A percentile compares a stretch with the other conserved stretches of the same genome.
Conservation (phyloP, 352 stramenopile species). For the Salisapilia sapeloensis region DNA sequence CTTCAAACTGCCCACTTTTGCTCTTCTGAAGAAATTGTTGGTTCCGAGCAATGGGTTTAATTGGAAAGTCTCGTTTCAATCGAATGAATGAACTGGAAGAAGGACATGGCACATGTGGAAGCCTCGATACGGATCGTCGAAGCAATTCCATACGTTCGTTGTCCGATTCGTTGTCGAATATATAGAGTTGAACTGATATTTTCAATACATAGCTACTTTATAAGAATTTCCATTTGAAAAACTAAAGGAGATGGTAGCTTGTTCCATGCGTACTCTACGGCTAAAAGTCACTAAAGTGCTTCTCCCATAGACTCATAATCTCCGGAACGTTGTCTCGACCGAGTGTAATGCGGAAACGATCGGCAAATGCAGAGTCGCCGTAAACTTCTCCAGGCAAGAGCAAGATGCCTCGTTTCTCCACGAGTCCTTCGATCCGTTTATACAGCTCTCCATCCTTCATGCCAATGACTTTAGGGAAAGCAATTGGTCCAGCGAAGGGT, state of each 20-base stretch:
- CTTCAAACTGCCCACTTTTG: slow-evolving; percentile 19
- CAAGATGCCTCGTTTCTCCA: slow-evolving; percentile 13
- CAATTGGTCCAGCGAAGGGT: slow-evolving; percentile 12
- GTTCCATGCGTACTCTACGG: too few species aligned
- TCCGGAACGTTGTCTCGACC: slow-evolving; percentile 13
- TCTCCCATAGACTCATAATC: slow-evolving; percentile 9
- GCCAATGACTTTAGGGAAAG: slow-evolving; percentile 14
- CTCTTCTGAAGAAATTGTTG: slow-evolving; percentile 40
- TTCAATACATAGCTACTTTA: too few species aligned
- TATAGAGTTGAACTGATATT: too few species aligned
- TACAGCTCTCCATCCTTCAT: too few species aligned
- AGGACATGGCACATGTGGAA: too few species aligned
- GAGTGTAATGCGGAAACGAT: slow-evolving; percentile 16
- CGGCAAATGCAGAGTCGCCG: slow-evolving; percentile 4
- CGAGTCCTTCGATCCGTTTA: slow-evolving; percentile 13
- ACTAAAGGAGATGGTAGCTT: too few species aligned
- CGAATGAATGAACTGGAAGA: too few species aligned
- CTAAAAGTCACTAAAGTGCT: too few species aligned
- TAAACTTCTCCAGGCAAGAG: slow-evolving; percentile 18
- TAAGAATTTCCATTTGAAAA: too few species aligned
- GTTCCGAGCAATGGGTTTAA: slow-evolving; percentile 44
- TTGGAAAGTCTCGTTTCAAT: slow-evolving; percentile 43
- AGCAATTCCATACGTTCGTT: too few species aligned
- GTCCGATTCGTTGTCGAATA: too few species aligned
- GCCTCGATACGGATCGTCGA: too few species aligned